Evolutionary conservation across 257 asterid species (phyloP).

Genomic region (Przewalskia tangutica): DNA sequence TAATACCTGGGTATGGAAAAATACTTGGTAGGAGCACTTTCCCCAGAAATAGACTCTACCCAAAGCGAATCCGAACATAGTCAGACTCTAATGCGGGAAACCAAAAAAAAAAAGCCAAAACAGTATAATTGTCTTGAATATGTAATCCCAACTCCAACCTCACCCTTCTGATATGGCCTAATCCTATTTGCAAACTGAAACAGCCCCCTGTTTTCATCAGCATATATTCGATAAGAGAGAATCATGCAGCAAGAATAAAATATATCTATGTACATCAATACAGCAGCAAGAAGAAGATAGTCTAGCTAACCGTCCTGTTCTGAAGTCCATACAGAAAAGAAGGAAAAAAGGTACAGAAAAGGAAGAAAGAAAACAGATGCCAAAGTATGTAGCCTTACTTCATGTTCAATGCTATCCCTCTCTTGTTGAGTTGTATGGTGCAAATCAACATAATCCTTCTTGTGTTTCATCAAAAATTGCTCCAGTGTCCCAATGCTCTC

Average conservation of each 20-base stretch:
- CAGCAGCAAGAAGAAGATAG: neutral
- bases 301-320: neutral
- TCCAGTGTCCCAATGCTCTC: constrained; percentile 68
- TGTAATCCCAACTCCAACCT: neutral
- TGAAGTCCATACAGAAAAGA: neutral
- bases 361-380: neutral
- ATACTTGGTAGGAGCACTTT: too few species aligned
- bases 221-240: neutral
- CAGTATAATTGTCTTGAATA: neutral
- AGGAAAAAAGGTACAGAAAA: neutral
- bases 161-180: neutral
- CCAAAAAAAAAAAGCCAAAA: neutral
- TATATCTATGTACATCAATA: neutral
- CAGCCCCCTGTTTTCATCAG: neutral
- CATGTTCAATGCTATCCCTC: constrained; percentile 90
- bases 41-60: too few species aligned
- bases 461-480: constrained; percentile 79
- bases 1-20: neutral
- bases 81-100: too few species aligned
- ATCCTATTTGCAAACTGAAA: neutral
- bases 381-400: constrained; percentile 33
- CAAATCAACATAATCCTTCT: constrained; percentile 77
- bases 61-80: too few species aligned
- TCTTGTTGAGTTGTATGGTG: constrained; percentile 89
- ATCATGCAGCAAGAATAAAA: neutral